Conservation (phyloP, 177 flowering plant genomes). For the Vitis hybrid region DNA sequence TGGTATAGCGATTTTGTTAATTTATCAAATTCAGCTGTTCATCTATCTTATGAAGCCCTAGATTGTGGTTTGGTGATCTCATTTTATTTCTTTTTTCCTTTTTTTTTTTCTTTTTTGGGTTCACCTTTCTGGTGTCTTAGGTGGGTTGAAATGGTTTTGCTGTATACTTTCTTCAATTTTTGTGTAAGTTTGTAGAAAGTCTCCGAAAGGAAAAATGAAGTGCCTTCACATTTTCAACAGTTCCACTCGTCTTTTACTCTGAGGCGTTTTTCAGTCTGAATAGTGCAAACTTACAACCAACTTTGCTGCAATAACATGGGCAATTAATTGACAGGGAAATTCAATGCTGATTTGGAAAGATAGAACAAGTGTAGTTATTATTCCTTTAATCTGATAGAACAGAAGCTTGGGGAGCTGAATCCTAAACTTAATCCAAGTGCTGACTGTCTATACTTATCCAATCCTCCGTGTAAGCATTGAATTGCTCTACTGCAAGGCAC, state of each 20-base stretch:
- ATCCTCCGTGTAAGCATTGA: too few species aligned
- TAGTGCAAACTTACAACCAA: not conserved
- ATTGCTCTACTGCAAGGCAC: too few species aligned
- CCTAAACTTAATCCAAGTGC: too few species aligned
- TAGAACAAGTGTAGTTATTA: too few species aligned
- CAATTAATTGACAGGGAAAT: too few species aligned
- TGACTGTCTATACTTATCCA: too few species aligned
- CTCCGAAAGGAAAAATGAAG: not conserved
- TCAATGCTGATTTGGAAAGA: too few species aligned
- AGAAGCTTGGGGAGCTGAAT: too few species aligned
- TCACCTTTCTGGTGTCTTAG: not conserved
- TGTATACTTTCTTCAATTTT: not conserved
- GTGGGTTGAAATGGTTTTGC: not conserved
- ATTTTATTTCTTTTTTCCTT: not conserved
- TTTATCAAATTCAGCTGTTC: slow-evolving; percentile 14
- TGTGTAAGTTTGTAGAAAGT: not conserved
- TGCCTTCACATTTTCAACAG: not conserved
- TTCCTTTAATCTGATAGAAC: too few species aligned
- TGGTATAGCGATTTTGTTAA: slow-evolving; percentile 48
- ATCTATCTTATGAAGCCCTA: not conserved
- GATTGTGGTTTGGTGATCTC: not conserved
- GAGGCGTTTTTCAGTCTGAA: too few species aligned
- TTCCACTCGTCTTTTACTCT: not conserved
- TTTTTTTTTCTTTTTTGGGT: not conserved
- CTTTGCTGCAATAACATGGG: too few species aligned